Evolutionary conservation across 73 alveolate genomes (phyloP).

Genomic region (Tetrahymena thermophila): DNA sequence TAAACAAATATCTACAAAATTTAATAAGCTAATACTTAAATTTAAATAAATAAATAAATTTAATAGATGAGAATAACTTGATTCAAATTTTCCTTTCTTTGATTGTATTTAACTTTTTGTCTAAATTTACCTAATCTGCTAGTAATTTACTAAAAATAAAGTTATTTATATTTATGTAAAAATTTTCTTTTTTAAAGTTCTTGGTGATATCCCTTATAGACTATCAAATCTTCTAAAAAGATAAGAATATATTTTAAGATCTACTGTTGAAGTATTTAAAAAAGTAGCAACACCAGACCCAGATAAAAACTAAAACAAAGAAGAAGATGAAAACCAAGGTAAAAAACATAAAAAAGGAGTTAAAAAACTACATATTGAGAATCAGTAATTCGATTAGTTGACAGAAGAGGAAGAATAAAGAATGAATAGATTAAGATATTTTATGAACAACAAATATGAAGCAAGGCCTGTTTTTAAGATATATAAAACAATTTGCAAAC

Average conservation of each 20-base stretch:
- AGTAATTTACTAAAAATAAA: background rate
- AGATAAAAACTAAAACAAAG: background rate
- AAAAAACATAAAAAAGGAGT: background rate
- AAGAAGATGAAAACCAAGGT: background rate
- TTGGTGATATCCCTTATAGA: conserved; percentile 13
- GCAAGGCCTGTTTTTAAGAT: background rate
- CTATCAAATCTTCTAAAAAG: conserved; percentile 1
- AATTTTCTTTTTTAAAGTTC: background rate
- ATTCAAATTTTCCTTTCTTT: background rate
- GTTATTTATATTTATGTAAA: background rate
- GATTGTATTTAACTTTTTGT: background rate
- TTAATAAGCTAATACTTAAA: conserved; percentile 1
- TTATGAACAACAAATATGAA: background rate
- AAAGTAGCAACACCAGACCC: conserved; percentile 1
- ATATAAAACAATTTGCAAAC: background rate
- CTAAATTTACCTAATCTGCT: background rate
- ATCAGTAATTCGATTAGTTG: background rate
- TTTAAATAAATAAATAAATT: background rate
- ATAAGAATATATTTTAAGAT: conserved; percentile 3
- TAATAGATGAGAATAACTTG: background rate
- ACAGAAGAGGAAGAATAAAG: background rate
- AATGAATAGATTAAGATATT: background rate
- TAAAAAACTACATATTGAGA: background rate
- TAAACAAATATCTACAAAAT: background rate
- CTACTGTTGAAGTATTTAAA: conserved; percentile 26